These are phyloP conservation scores for Rhynchospora pubera DNA, from an alignment of 176 grass and related monocot species.

Conservation along the genomic window DNA sequence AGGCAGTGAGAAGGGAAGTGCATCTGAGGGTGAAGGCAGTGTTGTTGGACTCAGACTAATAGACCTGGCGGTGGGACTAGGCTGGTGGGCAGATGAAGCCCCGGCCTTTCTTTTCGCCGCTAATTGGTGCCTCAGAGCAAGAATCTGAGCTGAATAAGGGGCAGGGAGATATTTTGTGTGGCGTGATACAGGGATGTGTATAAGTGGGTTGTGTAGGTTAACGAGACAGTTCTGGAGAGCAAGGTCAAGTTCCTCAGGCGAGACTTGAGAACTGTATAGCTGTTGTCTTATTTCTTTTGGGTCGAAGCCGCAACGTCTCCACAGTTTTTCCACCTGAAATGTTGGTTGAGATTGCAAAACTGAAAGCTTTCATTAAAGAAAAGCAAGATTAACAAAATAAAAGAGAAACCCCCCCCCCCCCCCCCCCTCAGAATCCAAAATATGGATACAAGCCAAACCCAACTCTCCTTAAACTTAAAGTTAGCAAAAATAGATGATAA, in stretches of 20 bases:
- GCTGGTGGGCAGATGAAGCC: neutral
- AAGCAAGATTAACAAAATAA: neutral
- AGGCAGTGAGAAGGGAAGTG: neutral
- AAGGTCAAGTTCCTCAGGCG: constrained; percentile 32
- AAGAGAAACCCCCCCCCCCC: too few species aligned
- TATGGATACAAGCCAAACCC: neutral
- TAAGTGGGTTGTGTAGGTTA: constrained; percentile 32
- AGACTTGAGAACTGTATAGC: constrained; percentile 7
- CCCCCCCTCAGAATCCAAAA: too few species aligned
- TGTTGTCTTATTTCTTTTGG: constrained; percentile 11
- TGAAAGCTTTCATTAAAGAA: neutral
- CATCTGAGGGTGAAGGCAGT: neutral
- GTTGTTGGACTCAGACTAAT: neutral
- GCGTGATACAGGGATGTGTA: neutral
- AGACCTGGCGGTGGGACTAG: neutral
- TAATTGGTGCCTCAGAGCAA: neutral
- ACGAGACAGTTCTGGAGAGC: constrained; percentile 38
- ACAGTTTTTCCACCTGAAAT: constrained; percentile 43
- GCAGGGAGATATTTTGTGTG: neutral
- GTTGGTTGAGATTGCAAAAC: neutral
- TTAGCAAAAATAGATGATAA: neutral
- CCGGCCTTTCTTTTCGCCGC: neutral
- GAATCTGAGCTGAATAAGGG: neutral
- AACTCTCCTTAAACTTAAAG: neutral
- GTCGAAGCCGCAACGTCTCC: constrained; percentile 42